Percentiles rank a stretch among this genome's conserved stretches.
These are phyloP conservation scores for Plasmodium gaboni DNA, from an alignment of 169 alveolate species.

Conservation along the genomic window DNA sequence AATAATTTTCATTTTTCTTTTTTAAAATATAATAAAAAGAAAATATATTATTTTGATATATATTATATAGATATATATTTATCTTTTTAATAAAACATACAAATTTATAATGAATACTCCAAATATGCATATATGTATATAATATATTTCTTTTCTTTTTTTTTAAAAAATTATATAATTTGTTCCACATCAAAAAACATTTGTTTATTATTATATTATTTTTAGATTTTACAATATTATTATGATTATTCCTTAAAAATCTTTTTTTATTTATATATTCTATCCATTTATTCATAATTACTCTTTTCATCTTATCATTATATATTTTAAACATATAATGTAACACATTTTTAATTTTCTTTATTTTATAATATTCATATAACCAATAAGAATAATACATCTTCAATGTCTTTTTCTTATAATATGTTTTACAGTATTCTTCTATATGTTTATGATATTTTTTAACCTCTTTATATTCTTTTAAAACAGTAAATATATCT, in stretches of 20 bases:
- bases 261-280: not conserved
- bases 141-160: not conserved
- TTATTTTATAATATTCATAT: constrained; percentile 1
- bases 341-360: not conserved
- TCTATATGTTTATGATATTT: constrained; percentile 1
- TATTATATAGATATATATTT: constrained; percentile 22
- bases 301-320: not conserved
- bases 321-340: not conserved
- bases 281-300: constrained; percentile 9
- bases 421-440: constrained; percentile 14
- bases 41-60: constrained; percentile 26
- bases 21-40: constrained; percentile 30
- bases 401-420: not conserved
- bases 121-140: constrained; percentile 7
- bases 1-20: constrained; percentile 41
- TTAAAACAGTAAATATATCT: constrained; percentile 7
- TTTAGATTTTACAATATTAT: not conserved
- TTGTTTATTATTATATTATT: not conserved
- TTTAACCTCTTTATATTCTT: constrained; percentile 6
- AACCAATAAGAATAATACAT: constrained; percentile 12
- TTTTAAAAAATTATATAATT: not conserved
- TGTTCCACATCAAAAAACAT: constrained; percentile 24
- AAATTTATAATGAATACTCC: constrained; percentile 37
- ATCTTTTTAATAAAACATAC: constrained; percentile 15
- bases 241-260: not conserved